Conservation (phyloP, 768 basidiomycete species). For the Rhodocollybia butyracea region DNA sequence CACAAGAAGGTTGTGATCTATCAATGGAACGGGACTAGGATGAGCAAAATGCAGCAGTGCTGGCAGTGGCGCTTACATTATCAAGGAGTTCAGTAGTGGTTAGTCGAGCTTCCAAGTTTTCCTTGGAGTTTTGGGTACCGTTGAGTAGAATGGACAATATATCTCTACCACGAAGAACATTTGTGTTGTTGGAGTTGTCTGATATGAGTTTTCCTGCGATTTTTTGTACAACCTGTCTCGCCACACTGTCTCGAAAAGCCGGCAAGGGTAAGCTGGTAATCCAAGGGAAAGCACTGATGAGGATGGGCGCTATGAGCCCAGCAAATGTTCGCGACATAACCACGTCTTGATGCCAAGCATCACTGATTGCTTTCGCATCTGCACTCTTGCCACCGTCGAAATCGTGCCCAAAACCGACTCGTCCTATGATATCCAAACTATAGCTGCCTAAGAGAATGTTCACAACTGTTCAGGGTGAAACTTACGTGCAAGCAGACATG, state of each 20-base stretch:
- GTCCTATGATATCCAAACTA: constrained; percentile 28
- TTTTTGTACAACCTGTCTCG: constrained; percentile 20
- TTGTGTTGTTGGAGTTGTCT: constrained; percentile 10
- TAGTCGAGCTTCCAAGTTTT: constrained; percentile 5
- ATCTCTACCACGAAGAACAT: constrained; percentile 13
- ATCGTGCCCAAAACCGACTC: constrained; percentile 38
- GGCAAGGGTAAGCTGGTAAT: constrained; percentile 21
- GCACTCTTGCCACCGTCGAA: constrained; percentile 20
- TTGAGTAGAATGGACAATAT: constrained; percentile 24
- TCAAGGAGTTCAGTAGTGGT: constrained; percentile 22
- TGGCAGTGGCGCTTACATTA: constrained; percentile 18
- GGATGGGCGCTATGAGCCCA: constrained; percentile 25
- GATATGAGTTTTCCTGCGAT: constrained; percentile 22
- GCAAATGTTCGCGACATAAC: constrained; percentile 14
- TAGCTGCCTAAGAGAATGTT: background rate
- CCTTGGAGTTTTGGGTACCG: no score
- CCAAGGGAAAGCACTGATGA: constrained; percentile 25
- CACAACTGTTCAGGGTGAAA: background rate
- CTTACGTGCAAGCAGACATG: constrained; percentile 11
- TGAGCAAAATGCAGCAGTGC: background rate
- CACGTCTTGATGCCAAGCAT: constrained; percentile 21
- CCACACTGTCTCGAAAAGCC: constrained; percentile 19
- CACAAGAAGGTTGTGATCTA: constrained; percentile 19
- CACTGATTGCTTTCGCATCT: constrained; percentile 23
- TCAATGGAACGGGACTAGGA: background rate